Conservation (phyloP, 257 asterid species). For the Solanum pennellii region DNA sequence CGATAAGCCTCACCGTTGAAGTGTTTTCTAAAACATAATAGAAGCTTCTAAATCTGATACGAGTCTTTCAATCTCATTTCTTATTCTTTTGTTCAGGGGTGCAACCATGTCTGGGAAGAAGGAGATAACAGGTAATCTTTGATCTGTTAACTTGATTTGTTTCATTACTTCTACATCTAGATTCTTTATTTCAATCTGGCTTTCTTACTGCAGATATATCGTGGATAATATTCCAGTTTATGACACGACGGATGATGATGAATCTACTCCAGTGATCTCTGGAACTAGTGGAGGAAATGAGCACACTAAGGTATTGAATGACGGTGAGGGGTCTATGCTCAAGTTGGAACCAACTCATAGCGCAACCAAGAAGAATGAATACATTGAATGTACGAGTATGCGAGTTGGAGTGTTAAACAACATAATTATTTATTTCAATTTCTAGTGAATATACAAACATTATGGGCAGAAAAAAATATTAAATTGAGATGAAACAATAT, state of each 20-base stretch:
- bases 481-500: no score
- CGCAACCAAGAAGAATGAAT: not conserved
- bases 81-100: constrained; percentile 33
- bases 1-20: no score
- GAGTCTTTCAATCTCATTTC: not conserved
- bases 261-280: constrained; percentile 10
- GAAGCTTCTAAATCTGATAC: not conserved
- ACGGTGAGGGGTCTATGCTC: no score
- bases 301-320: no score
- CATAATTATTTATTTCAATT: no score
- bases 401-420: no score
- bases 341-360: constrained; percentile 33
- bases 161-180: not conserved
- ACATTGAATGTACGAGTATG: no score
- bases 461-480: no score
- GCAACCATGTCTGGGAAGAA: constrained; percentile 86
- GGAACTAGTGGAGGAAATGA: no score
- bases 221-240: constrained; percentile 35
- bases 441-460: no score
- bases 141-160: no score
- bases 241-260: constrained; percentile 79
- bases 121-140: constrained; percentile 73
- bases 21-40: not conserved
- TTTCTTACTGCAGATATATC: no score
- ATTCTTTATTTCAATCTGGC: not conserved